phyloP scores from a whole-genome alignment of 208 protist species.

The Acanthamoeba culbertsoni region DNA sequence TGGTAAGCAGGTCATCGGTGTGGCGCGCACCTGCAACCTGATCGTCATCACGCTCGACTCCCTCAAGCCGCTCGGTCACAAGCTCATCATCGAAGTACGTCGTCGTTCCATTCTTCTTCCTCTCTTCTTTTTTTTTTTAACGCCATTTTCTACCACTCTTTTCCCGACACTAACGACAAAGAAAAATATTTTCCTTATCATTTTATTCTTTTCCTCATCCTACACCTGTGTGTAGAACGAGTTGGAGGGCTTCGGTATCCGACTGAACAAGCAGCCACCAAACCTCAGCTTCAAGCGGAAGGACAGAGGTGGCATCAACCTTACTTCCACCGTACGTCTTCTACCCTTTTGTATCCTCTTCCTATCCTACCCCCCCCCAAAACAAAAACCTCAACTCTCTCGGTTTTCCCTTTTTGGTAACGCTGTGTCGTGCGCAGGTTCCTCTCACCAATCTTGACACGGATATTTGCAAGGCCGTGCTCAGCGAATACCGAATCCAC shows the following conservation, averaged over 20 bases:
- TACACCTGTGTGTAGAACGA: constrained; percentile 94
- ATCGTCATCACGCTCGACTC: constrained; percentile 98
- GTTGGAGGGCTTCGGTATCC: constrained; percentile 98
- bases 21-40: constrained; percentile 94
- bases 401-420: no score
- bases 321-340: constrained; percentile 70
- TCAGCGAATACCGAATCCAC: constrained; percentile 94
- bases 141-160: no score
- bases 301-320: constrained; percentile 86
- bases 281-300: constrained; percentile 96
- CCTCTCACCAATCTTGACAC: constrained; percentile 65
- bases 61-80: constrained; percentile 93
- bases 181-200: no score
- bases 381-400: no score
- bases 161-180: no score
- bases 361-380: background rate
- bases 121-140: no score
- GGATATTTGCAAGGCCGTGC: constrained; percentile 81
- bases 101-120: background rate
- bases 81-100: constrained; percentile 87
- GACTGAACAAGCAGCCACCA: constrained; percentile 96
- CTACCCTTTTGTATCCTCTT: constrained; percentile 13
- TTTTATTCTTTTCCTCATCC: no score
- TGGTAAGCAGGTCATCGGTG: constrained; percentile 97
- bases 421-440: background rate